Conservation (phyloP, 495 filamentous ascomycete species). For the Xylaria telfairii region DNA sequence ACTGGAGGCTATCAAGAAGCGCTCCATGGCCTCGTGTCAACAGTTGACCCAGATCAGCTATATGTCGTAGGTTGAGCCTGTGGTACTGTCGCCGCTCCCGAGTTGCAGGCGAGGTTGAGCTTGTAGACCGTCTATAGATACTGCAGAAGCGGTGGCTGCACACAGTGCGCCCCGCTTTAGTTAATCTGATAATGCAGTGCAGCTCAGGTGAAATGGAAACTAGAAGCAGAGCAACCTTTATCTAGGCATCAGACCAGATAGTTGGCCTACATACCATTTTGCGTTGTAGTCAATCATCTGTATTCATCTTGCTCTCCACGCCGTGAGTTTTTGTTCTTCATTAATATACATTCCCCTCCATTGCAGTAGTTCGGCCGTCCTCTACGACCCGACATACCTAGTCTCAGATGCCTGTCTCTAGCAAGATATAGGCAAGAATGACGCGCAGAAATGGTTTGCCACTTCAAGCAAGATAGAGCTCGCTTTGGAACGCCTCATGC, state of each 20-base stretch:
- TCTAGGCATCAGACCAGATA: no score
- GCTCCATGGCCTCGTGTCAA: conserved; percentile 30
- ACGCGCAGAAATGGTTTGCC: background rate
- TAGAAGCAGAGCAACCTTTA: background rate
- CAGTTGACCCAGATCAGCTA: background rate
- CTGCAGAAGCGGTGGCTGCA: background rate
- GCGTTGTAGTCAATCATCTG: background rate
- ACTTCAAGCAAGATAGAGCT: conserved; percentile 6
- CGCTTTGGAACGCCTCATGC: background rate
- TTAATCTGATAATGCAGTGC: no score
- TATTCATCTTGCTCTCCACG: background rate
- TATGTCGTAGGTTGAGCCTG: background rate
- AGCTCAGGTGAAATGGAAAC: no score
- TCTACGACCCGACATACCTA: background rate
- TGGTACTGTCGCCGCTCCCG: background rate
- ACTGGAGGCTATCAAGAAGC: conserved; percentile 23
- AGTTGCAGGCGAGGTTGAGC: background rate
- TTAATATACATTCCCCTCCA: background rate
- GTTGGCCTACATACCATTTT: no score
- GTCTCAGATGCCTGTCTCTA: background rate
- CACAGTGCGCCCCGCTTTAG: conserved; percentile 2
- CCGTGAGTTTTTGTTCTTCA: background rate
- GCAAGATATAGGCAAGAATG: conserved; percentile 9
- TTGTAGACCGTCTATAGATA: no score
- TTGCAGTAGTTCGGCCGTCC: background rate